Evolutionary conservation across 2,329 filamentous ascomycete species (phyloP), one percentile per base, ranked within the genome.

Genomic region (Ascocoryne sarcoides): DNA sequence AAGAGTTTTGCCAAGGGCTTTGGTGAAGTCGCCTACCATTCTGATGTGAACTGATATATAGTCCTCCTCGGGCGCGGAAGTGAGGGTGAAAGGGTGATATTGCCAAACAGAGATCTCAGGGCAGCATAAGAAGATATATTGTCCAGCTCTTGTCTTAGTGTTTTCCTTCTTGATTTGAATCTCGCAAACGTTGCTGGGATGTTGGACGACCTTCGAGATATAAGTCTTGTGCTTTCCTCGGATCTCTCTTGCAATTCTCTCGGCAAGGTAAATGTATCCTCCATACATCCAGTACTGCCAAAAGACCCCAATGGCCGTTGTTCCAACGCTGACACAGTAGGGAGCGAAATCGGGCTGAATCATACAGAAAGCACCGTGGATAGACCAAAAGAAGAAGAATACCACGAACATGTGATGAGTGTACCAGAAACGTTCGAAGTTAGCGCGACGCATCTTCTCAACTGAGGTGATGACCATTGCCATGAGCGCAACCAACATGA

Each of bases 101-200:
- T 92, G 85, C 84, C 84, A 92, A 33, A 92, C 70, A 1, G 84
- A 90, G 12, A 92, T 79, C 50, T 86, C 84, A 1, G 86, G 86
- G 60, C 85, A 92, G 68, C 83, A 90, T 53, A 92, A 71, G 67
- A 90, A 90, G 55, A 93, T 90, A 66, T 92, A 92, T 71, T 87
- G 84, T 37, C 86, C 86, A 15, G 85, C 83, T 38, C 75, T 73
- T 3, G 84, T 87, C 69, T 82, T 87, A 32, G 84, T 89, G 64
- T 87, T 69, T 58, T 89, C 84, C 65, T 92, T 92, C 71, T 90
- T 89, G 67, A 93, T 88, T 66, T 92, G 86, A 46, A 93, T 89
- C 65, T 93, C 86, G 60, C 84, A 84, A 14, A 93, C 86, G 56
- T 88, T 87, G 68, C 83, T 87, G 5, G 85, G 85, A 61, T 93